Percentiles rank a stretch among this genome's conserved stretches.
Conservation (phyloP, 371 early-diverging fungal species). For the Batkoa obscura region DNA sequence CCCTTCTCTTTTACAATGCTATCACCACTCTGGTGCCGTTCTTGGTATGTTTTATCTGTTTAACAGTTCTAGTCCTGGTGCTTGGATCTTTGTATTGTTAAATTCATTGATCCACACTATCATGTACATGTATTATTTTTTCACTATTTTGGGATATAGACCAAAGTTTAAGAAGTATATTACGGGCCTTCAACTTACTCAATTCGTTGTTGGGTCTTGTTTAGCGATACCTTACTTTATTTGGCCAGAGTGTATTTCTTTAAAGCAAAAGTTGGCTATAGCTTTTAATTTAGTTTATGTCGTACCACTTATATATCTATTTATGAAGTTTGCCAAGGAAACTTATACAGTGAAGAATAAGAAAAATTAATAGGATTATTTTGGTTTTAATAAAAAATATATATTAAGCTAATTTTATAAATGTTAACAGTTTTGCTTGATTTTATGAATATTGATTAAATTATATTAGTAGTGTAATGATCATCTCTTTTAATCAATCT, state of each 20-base stretch:
- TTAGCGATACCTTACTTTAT: too few species aligned
- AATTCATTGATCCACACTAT: conserved; percentile 80
- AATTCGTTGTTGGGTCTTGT: conserved; percentile 58
- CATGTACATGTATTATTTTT: conserved; percentile 78
- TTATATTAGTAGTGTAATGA: too few species aligned
- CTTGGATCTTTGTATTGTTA: conserved; percentile 71
- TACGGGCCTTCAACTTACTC: conserved; percentile 71
- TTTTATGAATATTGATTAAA: too few species aligned
- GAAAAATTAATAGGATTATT: too few species aligned
- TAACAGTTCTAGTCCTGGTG: conserved; percentile 35
- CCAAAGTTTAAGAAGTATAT: conserved; percentile 51
- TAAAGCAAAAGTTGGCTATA: neutral
- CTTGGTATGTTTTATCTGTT: conserved; percentile 55
- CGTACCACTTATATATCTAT: neutral
- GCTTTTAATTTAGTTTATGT: neutral
- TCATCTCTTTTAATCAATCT: too few species aligned
- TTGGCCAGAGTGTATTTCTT: neutral
- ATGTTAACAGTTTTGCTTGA: too few species aligned
- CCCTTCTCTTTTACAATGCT: conserved; percentile 59
- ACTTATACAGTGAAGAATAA: too few species aligned
- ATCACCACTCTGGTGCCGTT: conserved; percentile 80
- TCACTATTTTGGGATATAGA: conserved; percentile 48
- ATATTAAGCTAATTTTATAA: too few species aligned
- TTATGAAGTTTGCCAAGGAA: neutral
- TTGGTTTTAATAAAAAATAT: too few species aligned